Evolutionary conservation across 441 rosid species (phyloP), one percentile per base, ranked within the genome.

Genomic region (Flueggea neowawraea): DNA sequence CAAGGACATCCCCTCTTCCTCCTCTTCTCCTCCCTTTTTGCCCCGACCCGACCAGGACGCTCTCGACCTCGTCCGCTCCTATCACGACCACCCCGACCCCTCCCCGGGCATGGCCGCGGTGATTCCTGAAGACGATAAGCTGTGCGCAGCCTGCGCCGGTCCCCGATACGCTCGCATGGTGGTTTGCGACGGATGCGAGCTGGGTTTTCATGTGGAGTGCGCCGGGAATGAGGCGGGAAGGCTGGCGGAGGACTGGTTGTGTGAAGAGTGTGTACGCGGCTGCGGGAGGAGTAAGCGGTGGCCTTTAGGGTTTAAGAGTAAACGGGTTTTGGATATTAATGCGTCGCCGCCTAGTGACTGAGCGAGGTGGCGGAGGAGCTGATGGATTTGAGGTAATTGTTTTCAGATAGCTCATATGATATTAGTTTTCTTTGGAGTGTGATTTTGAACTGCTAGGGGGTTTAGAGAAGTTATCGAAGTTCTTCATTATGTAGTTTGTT

Each of bases 101-200:
- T 77, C 83, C n/a, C 77, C 77, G 16, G 85, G 81, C 22, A 17
- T 63, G 2, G 79, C 80, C 31, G 81, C 77, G 0, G 78, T 63
- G 64, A 69, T 78, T 54, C 79, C 85, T 6, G 66, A 16, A 47
- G 78, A 65, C 69, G 78, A 16, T 59, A 45, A 65, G 70, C 32
- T 61, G 36, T 90, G 95, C 72, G 84, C 68, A 32, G 8, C 45
- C 10, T 43, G 50, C 50, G 50, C 6, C 3, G 50, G 50, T 43
- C 10, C 1, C 45, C 4, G 95, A 72, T 82, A 67, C 39, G 78
- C 81, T 0, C 87, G 97, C 62, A 22, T 22, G 88, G 88, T 49
- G 64, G 67, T 91, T 22, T 91, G 97, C 82, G 97, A 91, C 69
- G 92, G 83, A 16, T 91, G 97, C 61, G 97, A 91, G 82, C 77